These are phyloP conservation scores for Dalechampia spathulata DNA, from an alignment of 441 rosid species.

Conservation along the genomic window DNA sequence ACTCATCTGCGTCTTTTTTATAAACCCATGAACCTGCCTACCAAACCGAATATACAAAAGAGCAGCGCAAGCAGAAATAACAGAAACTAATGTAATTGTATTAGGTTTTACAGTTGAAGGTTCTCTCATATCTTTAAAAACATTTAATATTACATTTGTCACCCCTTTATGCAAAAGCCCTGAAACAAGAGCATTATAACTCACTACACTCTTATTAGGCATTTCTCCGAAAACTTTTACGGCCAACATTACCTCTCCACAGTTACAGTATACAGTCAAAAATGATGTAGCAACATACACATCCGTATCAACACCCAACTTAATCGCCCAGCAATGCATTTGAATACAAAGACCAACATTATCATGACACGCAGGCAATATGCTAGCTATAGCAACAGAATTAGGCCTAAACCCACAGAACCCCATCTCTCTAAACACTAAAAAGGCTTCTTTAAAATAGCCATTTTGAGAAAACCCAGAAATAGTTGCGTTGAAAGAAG, in stretches of 20 bases:
- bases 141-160: constrained; percentile 30
- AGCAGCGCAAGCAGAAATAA: constrained; percentile 38
- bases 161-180: constrained; percentile 49
- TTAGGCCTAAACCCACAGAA: constrained; percentile 28
- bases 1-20: constrained; percentile 12
- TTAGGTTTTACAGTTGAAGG: constrained; percentile 38
- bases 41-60: constrained; percentile 31
- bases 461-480: constrained; percentile 35
- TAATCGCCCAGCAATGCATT: constrained; percentile 49
- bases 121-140: constrained; percentile 47
- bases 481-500: constrained; percentile 32
- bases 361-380: constrained; percentile 39
- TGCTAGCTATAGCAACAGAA: constrained; percentile 38
- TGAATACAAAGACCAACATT: constrained; percentile 30
- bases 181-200: constrained; percentile 46
- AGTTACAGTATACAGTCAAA: constrained; percentile 43
- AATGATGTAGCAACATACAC: constrained; percentile 56
- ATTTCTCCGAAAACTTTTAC: constrained; percentile 39
- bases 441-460: constrained; percentile 25
- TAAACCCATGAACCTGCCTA: constrained; percentile 35
- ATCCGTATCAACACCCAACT: constrained; percentile 47
- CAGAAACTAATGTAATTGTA: constrained; percentile 38
- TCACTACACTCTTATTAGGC: constrained; percentile 41
- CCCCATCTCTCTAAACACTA: constrained; percentile 26
- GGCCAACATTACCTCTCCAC: constrained; percentile 34